These are phyloP conservation scores for Neonectria neomacrospora DNA, from an alignment of 2,329 filamentous ascomycete species.

Conservation along the genomic window DNA sequence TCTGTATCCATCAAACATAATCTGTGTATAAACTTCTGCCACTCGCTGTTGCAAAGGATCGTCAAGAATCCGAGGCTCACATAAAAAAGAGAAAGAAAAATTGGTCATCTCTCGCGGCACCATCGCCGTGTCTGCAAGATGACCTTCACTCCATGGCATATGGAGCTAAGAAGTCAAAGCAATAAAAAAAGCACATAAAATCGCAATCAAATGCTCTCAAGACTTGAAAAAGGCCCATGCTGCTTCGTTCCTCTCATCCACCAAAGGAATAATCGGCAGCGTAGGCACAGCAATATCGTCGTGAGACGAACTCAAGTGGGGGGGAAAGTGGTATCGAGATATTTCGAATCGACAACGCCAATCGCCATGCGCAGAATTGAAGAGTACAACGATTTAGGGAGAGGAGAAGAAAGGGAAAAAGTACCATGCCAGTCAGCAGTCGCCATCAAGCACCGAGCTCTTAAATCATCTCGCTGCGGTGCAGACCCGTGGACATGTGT, in stretches of 20 bases:
- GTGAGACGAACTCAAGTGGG: slow-evolving; percentile 21
- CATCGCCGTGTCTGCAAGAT: slow-evolving; percentile 6
- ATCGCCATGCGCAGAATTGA: slow-evolving; percentile 54
- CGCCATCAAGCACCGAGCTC: slow-evolving; percentile 24
- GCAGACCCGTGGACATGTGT: slow-evolving; percentile 62
- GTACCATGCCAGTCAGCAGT: slow-evolving; percentile 19
- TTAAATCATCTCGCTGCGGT: slow-evolving; percentile 67
- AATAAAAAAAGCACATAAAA: slow-evolving; percentile 25
- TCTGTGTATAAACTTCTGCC: slow-evolving; percentile 32
- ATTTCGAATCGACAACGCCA: slow-evolving; percentile 47
- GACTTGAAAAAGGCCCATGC: slow-evolving; percentile 7
- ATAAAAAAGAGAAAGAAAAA: slow-evolving; percentile 35
- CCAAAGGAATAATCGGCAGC: slow-evolving; percentile 23
- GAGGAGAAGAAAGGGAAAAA: slow-evolving; percentile 35
- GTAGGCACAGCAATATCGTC: slow-evolving; percentile 20
- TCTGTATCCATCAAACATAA: slow-evolving; percentile 38
- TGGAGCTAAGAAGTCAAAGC: slow-evolving; percentile 26
- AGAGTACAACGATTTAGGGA: slow-evolving; percentile 34
- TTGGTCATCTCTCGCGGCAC: slow-evolving; percentile 15
- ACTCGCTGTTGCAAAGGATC: slow-evolving; percentile 19
- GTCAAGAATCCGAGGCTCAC: slow-evolving; percentile 24
- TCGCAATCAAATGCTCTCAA: slow-evolving; percentile 20
- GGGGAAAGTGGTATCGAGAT: slow-evolving; percentile 36
- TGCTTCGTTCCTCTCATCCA: slow-evolving; percentile 18
- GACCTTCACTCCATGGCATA: slow-evolving; percentile 15